Evolutionary conservation across 2,329 filamentous ascomycete species (phyloP), one percentile per base, ranked within the genome.

Genomic region (Pyrenophora graminea): DNA sequence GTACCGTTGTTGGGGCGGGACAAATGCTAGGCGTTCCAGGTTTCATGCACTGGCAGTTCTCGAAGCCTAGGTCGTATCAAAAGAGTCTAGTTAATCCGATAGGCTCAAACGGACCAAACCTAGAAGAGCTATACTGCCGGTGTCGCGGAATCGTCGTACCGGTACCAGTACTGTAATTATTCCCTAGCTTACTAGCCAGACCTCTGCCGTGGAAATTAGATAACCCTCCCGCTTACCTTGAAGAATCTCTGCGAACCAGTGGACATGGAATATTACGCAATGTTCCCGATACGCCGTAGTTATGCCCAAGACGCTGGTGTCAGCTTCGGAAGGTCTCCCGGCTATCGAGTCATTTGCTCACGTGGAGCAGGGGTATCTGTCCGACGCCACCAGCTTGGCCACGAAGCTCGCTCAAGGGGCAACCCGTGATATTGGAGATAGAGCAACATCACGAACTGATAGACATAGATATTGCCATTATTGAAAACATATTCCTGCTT

Each of bases 41-140:
- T 55, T 52, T 56, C 55, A 57, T 58, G 58, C 58, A 48, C 19
- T 49, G 34, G 39, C 49, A 38, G 40, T 62, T 62, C 60, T 63
- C 51, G 53, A 63, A 59, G 43, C 36, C 53, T 43, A 53, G 53
- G 49, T 43, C 19, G 39, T 42, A 51, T 43, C 23, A 51, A 51
- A 34, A 15, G 19, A 48, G 49, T 33, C 53, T 62, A 48, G 53
- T 42, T 32, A 50, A 37, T 41, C 58, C 54, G 45, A 52, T 44
- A 48, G 54, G 44, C 37, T 38, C 40, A 53, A 39, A 48, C 48
- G 32, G 21, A 47, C 62, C 56, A 59, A 49, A 33, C 49, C 62
- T 36, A 54, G 60, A 62, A 18, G 21, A 58, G 59, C 33, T 39
- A 45, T 56, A 39, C 42, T 31, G 43, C 61, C 62, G 55, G 50